Evolutionary conservation across 2,329 filamentous ascomycete species (phyloP), one percentile per base, ranked within the genome.

Genomic region (Arthroderma sp.): DNA sequence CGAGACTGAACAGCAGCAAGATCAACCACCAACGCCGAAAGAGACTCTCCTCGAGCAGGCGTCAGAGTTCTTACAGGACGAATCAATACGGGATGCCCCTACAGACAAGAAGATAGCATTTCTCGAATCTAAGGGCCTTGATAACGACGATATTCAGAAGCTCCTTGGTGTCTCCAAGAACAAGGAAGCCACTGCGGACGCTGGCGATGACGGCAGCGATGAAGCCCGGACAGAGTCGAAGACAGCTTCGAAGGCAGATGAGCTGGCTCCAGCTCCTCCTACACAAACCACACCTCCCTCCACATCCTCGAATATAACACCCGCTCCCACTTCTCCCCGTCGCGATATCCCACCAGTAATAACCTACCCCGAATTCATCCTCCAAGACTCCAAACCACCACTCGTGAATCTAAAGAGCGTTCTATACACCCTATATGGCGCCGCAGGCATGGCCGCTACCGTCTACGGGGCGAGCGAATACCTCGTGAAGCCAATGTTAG

Each of bases 71-170:
- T 73, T 95, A 3, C 70, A 83, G 42, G 82, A 93, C 48, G 78
- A 83, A 5, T 70, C 73, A 15, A 83, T 94, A 46, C 77, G 74
- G 47, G 68, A 81, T 61, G 78, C 82, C 31, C 71, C 82, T 0
- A 71, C 72, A 38, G 81, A 85, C 45, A 80, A 78, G 63, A 94
- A 94, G 66, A 69, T 75, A 15, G 74, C 75, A 5, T 94, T 94
- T 54, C 67, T 95, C 1, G 73, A 80, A 56, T 77, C 76, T 42
- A 95, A 95, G 61, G 85, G 85, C 3, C 67, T 94, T 5, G 66
- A 66, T 3, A 66, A 74, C 4, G 69, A 73, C 30, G 78, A 89
- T 49, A 85, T 94, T 49, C 68, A 84, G 52, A 67, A 69, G 41
- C 68, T 94, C 5, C 65, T 94, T 50, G 68, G 61, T 29, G 50